Evolutionary conservation across 2,329 filamentous ascomycete species (phyloP).

Genomic region (Shiraia bambusicola): DNA sequence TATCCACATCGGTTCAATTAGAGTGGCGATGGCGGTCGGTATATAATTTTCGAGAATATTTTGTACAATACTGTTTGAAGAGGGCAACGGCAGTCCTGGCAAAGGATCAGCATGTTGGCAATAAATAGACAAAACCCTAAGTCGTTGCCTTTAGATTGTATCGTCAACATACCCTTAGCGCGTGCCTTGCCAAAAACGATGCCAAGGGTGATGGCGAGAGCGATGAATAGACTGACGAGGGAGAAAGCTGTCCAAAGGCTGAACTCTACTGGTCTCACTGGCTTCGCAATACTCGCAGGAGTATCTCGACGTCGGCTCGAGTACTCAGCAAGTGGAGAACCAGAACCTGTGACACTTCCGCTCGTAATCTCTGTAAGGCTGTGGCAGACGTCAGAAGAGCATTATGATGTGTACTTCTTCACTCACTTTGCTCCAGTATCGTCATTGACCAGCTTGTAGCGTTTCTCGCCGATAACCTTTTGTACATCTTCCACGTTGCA

Average conservation of each 20-base stretch:
- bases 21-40: conserved; percentile 56
- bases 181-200: conserved; percentile 19
- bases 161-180: conserved; percentile 14
- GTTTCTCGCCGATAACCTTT: conserved; percentile 10
- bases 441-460: conserved; percentile 20
- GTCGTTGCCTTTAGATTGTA: background rate
- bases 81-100: conserved; percentile 39
- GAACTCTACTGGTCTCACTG: conserved; percentile 27
- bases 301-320: background rate
- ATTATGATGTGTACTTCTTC: background rate
- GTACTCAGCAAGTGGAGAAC: background rate
- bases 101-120: background rate
- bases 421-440: conserved; percentile 7
- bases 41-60: conserved; percentile 54
- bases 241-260: conserved; percentile 13
- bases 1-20: conserved; percentile 60
- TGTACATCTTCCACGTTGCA: conserved; percentile 20
- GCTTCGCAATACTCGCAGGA: conserved; percentile 15
- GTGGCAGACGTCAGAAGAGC: background rate
- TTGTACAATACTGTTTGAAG: conserved; percentile 38
- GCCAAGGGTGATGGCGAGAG: conserved; percentile 13
- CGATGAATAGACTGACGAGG: conserved; percentile 18
- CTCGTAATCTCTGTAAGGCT: background rate
- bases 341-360: background rate
- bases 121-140: background rate